phyloP scores from a whole-genome alignment of 768 basidiomycete species.

The Cyclocybe aegerita region DNA sequence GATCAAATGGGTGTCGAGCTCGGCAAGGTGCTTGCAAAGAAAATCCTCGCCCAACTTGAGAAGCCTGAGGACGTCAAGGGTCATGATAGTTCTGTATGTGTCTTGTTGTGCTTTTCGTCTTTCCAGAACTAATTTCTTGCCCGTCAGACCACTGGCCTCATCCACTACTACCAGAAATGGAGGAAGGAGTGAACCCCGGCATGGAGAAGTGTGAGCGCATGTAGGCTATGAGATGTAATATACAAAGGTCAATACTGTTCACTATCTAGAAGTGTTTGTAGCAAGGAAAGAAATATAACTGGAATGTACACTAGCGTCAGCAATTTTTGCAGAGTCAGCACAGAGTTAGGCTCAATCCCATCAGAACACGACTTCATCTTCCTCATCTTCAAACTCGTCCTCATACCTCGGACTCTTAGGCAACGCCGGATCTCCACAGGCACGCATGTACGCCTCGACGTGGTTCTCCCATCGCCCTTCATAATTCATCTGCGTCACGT shows the following conservation, averaged over 20 bases:
- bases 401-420: too few species aligned
- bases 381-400: too few species aligned
- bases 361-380: too few species aligned
- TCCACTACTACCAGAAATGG: constrained; percentile 94
- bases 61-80: constrained; percentile 76
- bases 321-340: too few species aligned
- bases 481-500: constrained; percentile 9
- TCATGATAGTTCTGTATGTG: constrained; percentile 81
- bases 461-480: constrained; percentile 8
- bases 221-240: too few species aligned
- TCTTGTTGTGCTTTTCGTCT: constrained; percentile 20
- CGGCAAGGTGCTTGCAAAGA: constrained; percentile 96
- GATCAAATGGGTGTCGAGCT: constrained; percentile 99
- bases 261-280: too few species aligned
- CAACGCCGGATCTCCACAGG: too few species aligned
- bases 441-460: too few species aligned
- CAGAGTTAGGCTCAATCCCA: too few species aligned
- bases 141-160: constrained; percentile 85
- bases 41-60: constrained; percentile 87
- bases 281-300: too few species aligned
- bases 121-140: background rate
- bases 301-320: too few species aligned
- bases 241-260: too few species aligned
- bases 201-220: background rate
- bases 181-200: constrained; percentile 57